phyloP scores from a whole-genome alignment of 2,329 filamentous ascomycete species.

The Plectosphaerella plurivora region DNA sequence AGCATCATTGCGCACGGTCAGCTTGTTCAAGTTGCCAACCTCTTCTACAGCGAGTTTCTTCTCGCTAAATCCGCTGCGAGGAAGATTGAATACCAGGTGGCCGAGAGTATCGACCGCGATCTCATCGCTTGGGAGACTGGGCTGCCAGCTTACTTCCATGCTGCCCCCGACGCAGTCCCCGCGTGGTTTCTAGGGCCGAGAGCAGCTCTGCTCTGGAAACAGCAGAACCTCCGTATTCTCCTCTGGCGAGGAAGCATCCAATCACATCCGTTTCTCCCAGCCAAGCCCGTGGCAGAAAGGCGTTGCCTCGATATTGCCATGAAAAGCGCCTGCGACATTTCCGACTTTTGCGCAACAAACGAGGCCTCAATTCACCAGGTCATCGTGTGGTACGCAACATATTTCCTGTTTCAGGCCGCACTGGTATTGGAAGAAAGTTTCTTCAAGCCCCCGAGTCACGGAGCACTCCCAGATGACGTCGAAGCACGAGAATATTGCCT shows the following conservation, averaged over 20 bases:
- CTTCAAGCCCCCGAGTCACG: too few species aligned
- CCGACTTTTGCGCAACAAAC: constrained; percentile 25
- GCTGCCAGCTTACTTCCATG: constrained; percentile 26
- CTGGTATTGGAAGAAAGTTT: constrained; percentile 25
- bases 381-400: constrained; percentile 36
- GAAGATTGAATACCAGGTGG: constrained; percentile 28
- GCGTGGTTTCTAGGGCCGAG: constrained; percentile 29
- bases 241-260: constrained; percentile 31
- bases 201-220: constrained; percentile 34
- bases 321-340: constrained; percentile 29
- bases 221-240: constrained; percentile 36
- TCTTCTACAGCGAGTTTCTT: constrained; percentile 35
- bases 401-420: constrained; percentile 38
- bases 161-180: constrained; percentile 17
- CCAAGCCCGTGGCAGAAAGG: constrained; percentile 19
- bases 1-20: constrained; percentile 33
- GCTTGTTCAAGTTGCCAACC: constrained; percentile 33
- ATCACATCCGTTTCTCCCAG: constrained; percentile 23
- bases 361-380: constrained; percentile 23
- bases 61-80: constrained; percentile 26
- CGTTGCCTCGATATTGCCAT: constrained; percentile 32
- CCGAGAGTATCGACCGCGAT: constrained; percentile 30
- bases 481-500: not conserved
- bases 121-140: constrained; percentile 25
- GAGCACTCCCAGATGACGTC: not conserved